phyloP scores from a whole-genome alignment of 2,329 filamentous ascomycete genomes.

The Macrophomina tecta region DNA sequence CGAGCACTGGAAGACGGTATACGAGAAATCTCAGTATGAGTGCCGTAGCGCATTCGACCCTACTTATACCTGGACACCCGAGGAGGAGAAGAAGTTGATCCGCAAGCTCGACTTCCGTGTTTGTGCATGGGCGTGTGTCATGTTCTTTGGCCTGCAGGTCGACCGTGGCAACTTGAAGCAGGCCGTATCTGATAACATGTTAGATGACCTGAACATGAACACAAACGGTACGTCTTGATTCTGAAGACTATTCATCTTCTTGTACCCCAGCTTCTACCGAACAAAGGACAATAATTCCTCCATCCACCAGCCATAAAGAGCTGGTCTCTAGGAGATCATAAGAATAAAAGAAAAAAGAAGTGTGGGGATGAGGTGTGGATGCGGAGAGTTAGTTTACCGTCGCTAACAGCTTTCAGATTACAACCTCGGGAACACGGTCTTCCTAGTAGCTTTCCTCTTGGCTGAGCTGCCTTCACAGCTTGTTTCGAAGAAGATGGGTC shows the following conservation, averaged over 20 bases:
- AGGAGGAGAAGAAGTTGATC: constrained; percentile 56
- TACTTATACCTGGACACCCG: constrained; percentile 52
- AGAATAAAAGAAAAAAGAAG: no score
- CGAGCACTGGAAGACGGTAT: constrained; percentile 37
- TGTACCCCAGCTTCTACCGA: no score
- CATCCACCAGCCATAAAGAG: no score
- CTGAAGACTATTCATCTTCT: no score
- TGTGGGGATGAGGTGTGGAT: no score
- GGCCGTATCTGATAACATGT: constrained; percentile 44
- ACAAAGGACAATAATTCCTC: no score
- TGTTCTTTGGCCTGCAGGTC: constrained; percentile 57
- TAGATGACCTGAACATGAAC: constrained; percentile 47
- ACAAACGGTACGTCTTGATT: constrained; percentile 22
- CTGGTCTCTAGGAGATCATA: no score
- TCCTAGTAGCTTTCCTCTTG: constrained; percentile 51
- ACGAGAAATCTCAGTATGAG: constrained; percentile 42
- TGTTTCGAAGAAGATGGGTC: constrained; percentile 59
- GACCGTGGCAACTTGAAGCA: constrained; percentile 56
- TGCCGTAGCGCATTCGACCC: constrained; percentile 57
- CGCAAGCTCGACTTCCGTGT: constrained; percentile 45
- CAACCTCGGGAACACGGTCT: constrained; percentile 34
- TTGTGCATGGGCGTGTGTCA: constrained; percentile 50
- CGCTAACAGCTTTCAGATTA: constrained; percentile 20
- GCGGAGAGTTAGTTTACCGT: no score
- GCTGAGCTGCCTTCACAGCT: constrained; percentile 59